A percentile compares a stretch with the other conserved stretches of the same genome.
phyloP scores from a whole-genome alignment of 2,329 filamentous ascomycete genomes.

The Sphaerostilbella broomeana region DNA sequence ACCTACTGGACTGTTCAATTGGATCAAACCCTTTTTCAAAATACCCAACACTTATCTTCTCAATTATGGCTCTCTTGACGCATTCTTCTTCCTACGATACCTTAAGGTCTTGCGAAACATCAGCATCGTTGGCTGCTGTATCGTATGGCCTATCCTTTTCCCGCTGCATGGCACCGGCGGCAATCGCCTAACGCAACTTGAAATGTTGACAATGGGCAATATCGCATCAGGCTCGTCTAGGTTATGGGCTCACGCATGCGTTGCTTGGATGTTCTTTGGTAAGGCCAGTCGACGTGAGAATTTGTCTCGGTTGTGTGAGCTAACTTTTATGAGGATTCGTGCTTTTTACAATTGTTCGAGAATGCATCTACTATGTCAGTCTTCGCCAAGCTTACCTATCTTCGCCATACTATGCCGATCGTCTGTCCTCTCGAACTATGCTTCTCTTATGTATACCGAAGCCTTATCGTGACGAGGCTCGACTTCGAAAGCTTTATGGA shows the following conservation, averaged over 20 bases:
- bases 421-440: slow-evolving; percentile 84
- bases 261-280: slow-evolving; percentile 70
- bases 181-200: slow-evolving; percentile 56
- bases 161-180: slow-evolving; percentile 84
- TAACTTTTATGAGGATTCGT: slow-evolving; percentile 60
- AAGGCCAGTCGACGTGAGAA: neutral
- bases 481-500: slow-evolving; percentile 74
- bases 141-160: slow-evolving; percentile 82
- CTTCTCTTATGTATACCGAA: slow-evolving; percentile 81
- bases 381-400: slow-evolving; percentile 87
- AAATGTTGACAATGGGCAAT: slow-evolving; percentile 75
- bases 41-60: slow-evolving; percentile 72
- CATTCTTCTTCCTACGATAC: slow-evolving; percentile 81
- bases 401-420: slow-evolving; percentile 74
- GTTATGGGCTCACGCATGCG: slow-evolving; percentile 75
- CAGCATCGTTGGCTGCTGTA: slow-evolving; percentile 72
- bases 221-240: slow-evolving; percentile 54
- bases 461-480: slow-evolving; percentile 69
- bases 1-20: slow-evolving; percentile 57
- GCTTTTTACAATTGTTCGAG: slow-evolving; percentile 79
- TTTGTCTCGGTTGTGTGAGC: neutral
- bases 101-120: slow-evolving; percentile 65
- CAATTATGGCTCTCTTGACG: slow-evolving; percentile 86
- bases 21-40: slow-evolving; percentile 61
- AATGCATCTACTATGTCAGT: slow-evolving; percentile 88